These are phyloP conservation scores for Scedosporium dehoogii DNA, from an alignment of 2,329 filamentous ascomycete species.

Conservation along the genomic window DNA sequence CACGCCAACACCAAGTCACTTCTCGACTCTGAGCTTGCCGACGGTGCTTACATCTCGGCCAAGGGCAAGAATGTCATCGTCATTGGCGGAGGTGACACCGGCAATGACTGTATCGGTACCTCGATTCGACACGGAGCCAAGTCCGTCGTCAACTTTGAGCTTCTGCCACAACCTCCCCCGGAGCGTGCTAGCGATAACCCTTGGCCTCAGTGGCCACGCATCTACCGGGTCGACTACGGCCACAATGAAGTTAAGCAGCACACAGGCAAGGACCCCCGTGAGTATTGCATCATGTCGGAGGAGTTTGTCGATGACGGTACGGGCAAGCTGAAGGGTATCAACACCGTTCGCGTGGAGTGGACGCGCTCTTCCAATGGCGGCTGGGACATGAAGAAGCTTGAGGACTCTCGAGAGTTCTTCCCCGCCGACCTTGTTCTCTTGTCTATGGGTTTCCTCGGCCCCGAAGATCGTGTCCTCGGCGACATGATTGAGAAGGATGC, in stretches of 20 bases:
- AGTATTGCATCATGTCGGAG: slow-evolving; percentile 98
- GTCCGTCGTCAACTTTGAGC: slow-evolving; percentile 92
- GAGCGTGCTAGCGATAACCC: slow-evolving; percentile 91
- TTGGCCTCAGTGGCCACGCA: slow-evolving; percentile 96
- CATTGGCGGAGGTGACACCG: slow-evolving; percentile 94
- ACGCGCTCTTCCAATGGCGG: slow-evolving; percentile 79
- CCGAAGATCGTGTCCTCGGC: slow-evolving; percentile 78
- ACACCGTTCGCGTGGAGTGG: slow-evolving; percentile 92
- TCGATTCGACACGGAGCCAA: slow-evolving; percentile 93
- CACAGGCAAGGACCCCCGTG: slow-evolving; percentile 90
- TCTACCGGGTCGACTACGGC: slow-evolving; percentile 97
- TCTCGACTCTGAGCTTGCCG: slow-evolving; percentile 77
- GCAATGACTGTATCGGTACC: slow-evolving; percentile 96
- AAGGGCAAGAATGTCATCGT: slow-evolving; percentile 95
- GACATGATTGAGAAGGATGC: slow-evolving; percentile 84
- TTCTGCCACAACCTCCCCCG: slow-evolving; percentile 82
- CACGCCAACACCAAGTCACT: slow-evolving; percentile 97
- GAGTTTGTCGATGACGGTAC: slow-evolving; percentile 85
- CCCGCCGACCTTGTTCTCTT: slow-evolving; percentile 87
- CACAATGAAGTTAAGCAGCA: slow-evolving; percentile 94
- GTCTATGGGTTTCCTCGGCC: slow-evolving; percentile 95
- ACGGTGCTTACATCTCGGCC: slow-evolving; percentile 82
- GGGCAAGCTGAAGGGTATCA: slow-evolving; percentile 90
- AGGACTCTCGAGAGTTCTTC: slow-evolving; percentile 92
- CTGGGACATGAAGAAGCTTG: slow-evolving; percentile 98